Percentiles rank a stretch among this genome's conserved stretches.
Evolutionary conservation across 805 yeast genomes (phyloP).

Genomic region (Myxozyma sirexii): DNA sequence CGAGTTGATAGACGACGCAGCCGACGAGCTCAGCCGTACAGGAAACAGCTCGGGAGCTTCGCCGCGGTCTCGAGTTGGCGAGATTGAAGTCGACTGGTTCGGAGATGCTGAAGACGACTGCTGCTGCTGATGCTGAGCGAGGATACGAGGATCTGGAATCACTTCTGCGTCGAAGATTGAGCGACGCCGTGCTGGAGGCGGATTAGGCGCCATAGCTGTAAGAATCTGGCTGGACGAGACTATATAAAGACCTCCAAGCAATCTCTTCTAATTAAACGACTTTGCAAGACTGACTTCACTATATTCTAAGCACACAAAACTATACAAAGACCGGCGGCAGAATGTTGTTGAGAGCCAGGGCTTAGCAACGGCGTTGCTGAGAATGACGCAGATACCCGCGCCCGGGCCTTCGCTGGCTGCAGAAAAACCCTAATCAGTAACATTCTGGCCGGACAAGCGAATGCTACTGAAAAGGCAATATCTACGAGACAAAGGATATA

Average conservation of each 20-base stretch:
- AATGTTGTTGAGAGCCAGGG: no score
- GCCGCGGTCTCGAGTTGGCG: slow-evolving; percentile 1
- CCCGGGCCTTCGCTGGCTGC: background rate
- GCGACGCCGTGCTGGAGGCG: slow-evolving; percentile 13
- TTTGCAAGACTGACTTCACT: no score
- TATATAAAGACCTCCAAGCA: no score
- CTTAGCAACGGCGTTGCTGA: no score
- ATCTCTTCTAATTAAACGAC: no score
- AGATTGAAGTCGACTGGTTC: background rate
- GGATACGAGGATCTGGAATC: slow-evolving; percentile 14
- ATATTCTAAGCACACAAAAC: no score
- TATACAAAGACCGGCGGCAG: no score
- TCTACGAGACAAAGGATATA: no score
- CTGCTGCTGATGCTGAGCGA: slow-evolving; percentile 12
- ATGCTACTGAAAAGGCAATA: background rate
- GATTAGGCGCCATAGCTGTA: slow-evolving; percentile 10
- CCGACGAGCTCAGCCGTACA: slow-evolving; percentile 6
- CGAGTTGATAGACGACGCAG: slow-evolving; percentile 23
- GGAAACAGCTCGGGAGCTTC: background rate
- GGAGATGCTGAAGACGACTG: background rate
- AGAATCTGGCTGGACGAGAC: background rate
- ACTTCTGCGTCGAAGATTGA: slow-evolving; percentile 20
- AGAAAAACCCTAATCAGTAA: background rate
- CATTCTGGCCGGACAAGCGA: background rate
- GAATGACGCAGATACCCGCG: slow-evolving; percentile 10